phyloP scores from a whole-genome alignment of 768 basidiomycete genomes.

The Leucocoprinus sp. region DNA sequence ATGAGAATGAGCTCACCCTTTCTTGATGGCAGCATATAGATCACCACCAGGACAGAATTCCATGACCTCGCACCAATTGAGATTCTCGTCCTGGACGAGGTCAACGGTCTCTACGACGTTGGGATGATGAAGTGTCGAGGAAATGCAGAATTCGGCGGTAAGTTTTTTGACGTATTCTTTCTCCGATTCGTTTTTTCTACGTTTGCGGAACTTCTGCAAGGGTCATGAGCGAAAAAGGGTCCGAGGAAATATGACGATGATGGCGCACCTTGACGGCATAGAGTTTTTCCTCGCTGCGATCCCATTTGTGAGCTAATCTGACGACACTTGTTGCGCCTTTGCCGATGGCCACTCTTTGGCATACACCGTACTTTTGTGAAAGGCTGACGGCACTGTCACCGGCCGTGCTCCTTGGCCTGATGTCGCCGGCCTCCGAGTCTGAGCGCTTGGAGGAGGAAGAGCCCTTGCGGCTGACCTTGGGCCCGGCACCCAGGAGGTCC shows the following conservation, averaged over 20 bases:
- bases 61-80: constrained; percentile 99
- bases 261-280: constrained; percentile 87
- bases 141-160: constrained; percentile 98
- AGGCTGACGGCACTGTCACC: constrained; percentile 40
- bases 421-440: constrained; percentile 47
- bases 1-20: constrained; percentile 43
- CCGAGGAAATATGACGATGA: no score
- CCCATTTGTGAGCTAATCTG: constrained; percentile 97
- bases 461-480: constrained; percentile 70
- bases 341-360: constrained; percentile 94
- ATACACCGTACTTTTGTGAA: constrained; percentile 92
- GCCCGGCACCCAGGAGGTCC: constrained; percentile 62
- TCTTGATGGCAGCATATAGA: constrained; percentile 98
- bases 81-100: constrained; percentile 94
- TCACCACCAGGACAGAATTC: constrained; percentile 99
- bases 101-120: constrained; percentile 99
- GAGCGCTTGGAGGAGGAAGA: constrained; percentile 58
- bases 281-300: constrained; percentile 89
- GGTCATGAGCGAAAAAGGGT: constrained; percentile 17
- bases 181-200: constrained; percentile 96
- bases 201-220: constrained; percentile 89
- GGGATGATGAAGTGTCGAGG: constrained; percentile 86
- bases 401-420: constrained; percentile 29
- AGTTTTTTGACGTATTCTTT: constrained; percentile 99
- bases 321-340: constrained; percentile 99